Evolutionary conservation across 805 yeast species (phyloP).

Genomic region (Candida argentea): DNA sequence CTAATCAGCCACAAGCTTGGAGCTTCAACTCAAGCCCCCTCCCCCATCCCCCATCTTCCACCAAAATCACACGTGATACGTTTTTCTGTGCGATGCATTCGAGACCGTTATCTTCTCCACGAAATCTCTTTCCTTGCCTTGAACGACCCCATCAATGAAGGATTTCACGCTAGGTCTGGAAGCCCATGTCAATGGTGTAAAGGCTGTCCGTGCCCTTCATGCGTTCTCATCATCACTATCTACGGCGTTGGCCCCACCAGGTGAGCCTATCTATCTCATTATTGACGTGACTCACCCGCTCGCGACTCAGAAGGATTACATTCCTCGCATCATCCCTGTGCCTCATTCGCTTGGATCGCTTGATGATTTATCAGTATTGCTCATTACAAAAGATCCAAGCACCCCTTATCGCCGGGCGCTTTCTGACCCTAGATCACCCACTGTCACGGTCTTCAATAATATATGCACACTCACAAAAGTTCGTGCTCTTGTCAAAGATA

Average conservation of each 20-base stretch:
- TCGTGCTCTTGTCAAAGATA: slow-evolving; percentile 34
- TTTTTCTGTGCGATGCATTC: no score
- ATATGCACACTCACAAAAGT: slow-evolving; percentile 51
- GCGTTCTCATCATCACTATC: no score
- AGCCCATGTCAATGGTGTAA: slow-evolving; percentile 5
- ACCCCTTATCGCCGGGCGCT: slow-evolving; percentile 42
- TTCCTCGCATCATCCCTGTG: slow-evolving; percentile 53
- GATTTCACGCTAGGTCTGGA: slow-evolving; percentile 10
- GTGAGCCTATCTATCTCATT: slow-evolving; percentile 24
- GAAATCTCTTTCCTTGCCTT: no score
- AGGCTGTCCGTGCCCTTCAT: slow-evolving; percentile 8
- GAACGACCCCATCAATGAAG: neutral
- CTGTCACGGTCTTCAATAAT: slow-evolving; percentile 52
- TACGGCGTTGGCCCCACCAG: no score
- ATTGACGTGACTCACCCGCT: slow-evolving; percentile 40
- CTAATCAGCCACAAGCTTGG: no score
- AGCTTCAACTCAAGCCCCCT: no score
- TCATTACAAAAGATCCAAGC: slow-evolving; percentile 70
- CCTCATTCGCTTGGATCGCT: slow-evolving; percentile 40
- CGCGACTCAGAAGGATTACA: slow-evolving; percentile 33
- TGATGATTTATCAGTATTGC: slow-evolving; percentile 40
- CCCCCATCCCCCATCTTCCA: no score
- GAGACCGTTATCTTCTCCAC: no score
- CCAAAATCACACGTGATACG: no score
- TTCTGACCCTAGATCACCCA: slow-evolving; percentile 37